Evolutionary conservation across 208 protist species (phyloP), one percentile per base, ranked within the genome.

Genomic region (Leishmania mexicana): DNA sequence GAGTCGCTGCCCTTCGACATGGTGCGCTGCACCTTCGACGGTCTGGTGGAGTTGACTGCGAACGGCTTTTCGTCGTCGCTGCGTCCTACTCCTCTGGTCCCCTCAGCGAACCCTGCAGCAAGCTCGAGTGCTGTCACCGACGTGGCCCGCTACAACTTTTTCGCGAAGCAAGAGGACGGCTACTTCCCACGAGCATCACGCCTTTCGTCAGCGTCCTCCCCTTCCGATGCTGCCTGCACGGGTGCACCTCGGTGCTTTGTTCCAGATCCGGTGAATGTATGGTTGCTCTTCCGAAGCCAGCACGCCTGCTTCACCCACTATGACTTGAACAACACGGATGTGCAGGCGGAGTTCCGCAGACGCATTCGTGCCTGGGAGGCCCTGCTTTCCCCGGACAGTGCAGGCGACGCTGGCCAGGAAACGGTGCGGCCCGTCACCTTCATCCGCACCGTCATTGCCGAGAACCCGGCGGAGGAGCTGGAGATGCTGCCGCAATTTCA

Each of bases 221-320:
- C 70, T 2, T 21, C 38, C 0, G 45, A 67, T 11, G 51, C 28
- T 35, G 70, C 45, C 58, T 3, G 65, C 84, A 31, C 58, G 17
- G 45, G 80, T 28, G 57, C 78, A 3, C 15, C 51, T n/a, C 67
- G 78, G 7, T 76, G 51, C 21, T 93, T 93, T 64, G 62, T 58
- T 38, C 89, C 90, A 21, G 94, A 97, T 70, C 90, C 91, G 11
- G 93, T 90, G 2, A 87, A 85, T 45, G 85, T 94, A 7, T 96
- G 91, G 90, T 78, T 96, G 28, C 84, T 96, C 28, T 97, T 97
- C 65, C 92, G 95, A 49, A 84, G 88, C 65, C 87, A 89, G 60
- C 93, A 97, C 86, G 90, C 90, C 17, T 96, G 93, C 76, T 95
- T 97, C 62, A 94, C 92, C 5, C 95, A 97, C 73, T 91, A 91